A percentile compares a stretch with the other conserved stretches of the same genome.
phyloP scores from a whole-genome alignment of 768 basidiomycete genomes.

The Termitomyces sp. region DNA sequence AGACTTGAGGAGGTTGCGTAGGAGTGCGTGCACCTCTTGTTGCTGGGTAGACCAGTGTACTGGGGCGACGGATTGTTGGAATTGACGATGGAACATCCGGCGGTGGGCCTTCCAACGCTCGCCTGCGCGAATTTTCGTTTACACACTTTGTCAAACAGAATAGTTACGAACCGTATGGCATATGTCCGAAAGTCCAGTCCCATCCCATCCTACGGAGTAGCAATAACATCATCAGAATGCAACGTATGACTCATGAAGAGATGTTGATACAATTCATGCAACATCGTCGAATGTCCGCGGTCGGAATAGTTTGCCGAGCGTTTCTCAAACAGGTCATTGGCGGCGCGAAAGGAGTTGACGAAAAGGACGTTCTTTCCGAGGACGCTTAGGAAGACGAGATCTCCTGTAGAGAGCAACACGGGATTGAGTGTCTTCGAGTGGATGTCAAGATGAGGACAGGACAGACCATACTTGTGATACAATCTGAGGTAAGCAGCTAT shows the following conservation, averaged over 20 bases:
- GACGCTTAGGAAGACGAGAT: slow-evolving; percentile 46
- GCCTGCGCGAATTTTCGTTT: slow-evolving; percentile 22
- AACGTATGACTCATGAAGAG: neutral
- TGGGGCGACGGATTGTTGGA: slow-evolving; percentile 35
- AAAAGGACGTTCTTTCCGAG: slow-evolving; percentile 44
- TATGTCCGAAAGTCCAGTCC: slow-evolving; percentile 52
- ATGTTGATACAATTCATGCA: slow-evolving; percentile 37
- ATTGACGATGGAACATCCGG: slow-evolving; percentile 46
- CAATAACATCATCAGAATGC: neutral
- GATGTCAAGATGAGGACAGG: neutral
- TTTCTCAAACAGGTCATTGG: slow-evolving; percentile 51
- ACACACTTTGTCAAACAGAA: neutral
- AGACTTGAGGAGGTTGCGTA: slow-evolving; percentile 36
- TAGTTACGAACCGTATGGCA: slow-evolving; percentile 37
- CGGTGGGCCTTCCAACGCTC: slow-evolving; percentile 48
- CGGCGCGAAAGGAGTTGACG: slow-evolving; percentile 34
- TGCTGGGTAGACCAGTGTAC: slow-evolving; percentile 39
- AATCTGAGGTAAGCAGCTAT: slow-evolving; percentile 33
- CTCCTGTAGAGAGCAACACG: slow-evolving; percentile 28
- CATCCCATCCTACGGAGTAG: slow-evolving; percentile 23
- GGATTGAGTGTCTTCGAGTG: neutral
- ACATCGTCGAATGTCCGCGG: slow-evolving; percentile 40
- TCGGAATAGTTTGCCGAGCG: slow-evolving; percentile 53
- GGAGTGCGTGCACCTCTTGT: slow-evolving; percentile 38
- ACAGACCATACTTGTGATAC: slow-evolving; percentile 34